These are phyloP conservation scores for Saturnispora halmiae DNA, from an alignment of 805 yeast species.

Conservation along the genomic window DNA sequence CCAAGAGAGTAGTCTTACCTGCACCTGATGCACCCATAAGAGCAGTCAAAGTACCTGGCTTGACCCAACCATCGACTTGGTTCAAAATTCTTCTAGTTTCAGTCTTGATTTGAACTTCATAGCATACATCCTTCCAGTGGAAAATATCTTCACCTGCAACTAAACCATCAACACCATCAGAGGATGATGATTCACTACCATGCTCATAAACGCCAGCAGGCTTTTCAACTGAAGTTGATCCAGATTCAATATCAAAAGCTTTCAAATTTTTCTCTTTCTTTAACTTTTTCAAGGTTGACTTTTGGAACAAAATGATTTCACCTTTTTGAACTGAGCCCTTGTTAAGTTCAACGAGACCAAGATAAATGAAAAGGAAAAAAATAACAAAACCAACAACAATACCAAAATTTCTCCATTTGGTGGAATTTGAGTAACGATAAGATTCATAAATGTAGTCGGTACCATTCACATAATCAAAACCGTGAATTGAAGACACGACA, in stretches of 20 bases:
- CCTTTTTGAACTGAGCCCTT: conserved; percentile 62
- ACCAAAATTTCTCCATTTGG: conserved; percentile 80
- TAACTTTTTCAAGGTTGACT: conserved; percentile 37
- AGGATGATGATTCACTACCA: conserved; percentile 14
- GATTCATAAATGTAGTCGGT: conserved; percentile 42
- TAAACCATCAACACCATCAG: conserved; percentile 24
- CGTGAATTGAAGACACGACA: conserved; percentile 51
- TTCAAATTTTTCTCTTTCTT: conserved; percentile 31
- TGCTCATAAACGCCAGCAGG: conserved; percentile 20
- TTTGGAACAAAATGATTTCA: conserved; percentile 56
- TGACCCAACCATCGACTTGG: conserved; percentile 73
- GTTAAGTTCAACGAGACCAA: conserved; percentile 46
- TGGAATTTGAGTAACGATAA: conserved; percentile 42
- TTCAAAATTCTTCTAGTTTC: conserved; percentile 53
- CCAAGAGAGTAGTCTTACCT: conserved; percentile 50
- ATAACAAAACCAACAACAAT: conserved; percentile 47
- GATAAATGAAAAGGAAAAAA: conserved; percentile 46
- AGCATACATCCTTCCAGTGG: conserved; percentile 72
- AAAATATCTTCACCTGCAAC: conserved; percentile 42
- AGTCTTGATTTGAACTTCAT: conserved; percentile 54
- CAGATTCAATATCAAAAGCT: conserved; percentile 25
- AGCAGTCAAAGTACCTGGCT: conserved; percentile 76
- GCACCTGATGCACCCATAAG: conserved; percentile 61
- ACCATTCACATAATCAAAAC: conserved; percentile 47
- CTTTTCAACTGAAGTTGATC: conserved; percentile 17